A percentile compares a stretch with the other conserved stretches of the same genome.
phyloP scores from a whole-genome alignment of 2,329 filamentous ascomycete genomes.

The Ophiostoma novo-ulmi region DNA sequence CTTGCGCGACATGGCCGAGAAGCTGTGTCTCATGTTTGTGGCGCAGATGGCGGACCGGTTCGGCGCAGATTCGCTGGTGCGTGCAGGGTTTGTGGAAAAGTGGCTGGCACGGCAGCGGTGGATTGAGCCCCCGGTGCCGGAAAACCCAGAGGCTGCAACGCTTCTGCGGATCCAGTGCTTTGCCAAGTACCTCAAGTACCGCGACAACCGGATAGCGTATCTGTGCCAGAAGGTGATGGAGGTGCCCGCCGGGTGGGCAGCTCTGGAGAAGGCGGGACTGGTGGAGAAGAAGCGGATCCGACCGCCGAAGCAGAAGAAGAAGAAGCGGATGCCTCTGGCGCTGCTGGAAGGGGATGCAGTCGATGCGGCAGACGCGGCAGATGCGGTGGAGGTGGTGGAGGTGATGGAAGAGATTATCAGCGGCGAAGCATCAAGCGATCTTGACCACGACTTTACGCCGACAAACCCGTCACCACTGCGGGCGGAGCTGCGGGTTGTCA shows the following conservation, averaged over 20 bases:
- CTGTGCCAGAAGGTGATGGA: conserved; percentile 47
- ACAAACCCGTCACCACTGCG: conserved; percentile 10
- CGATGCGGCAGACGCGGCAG: neutral
- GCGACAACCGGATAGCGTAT: conserved; percentile 50
- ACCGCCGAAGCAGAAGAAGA: neutral
- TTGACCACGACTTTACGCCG: conserved; percentile 5
- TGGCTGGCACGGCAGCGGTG: conserved; percentile 73
- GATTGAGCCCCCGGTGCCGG: conserved; percentile 23
- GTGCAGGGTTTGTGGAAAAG: conserved; percentile 61
- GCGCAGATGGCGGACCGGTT: conserved; percentile 56
- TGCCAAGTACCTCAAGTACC: conserved; percentile 44
- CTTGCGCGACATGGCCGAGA: conserved; percentile 57
- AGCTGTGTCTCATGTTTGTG: conserved; percentile 55
- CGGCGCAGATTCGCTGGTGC: conserved; percentile 52
- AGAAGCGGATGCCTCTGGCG: conserved; percentile 7
- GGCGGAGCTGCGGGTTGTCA: conserved; percentile 22
- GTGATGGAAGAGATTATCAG: neutral
- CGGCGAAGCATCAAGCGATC: conserved; percentile 1
- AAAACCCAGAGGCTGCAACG: conserved; percentile 35
- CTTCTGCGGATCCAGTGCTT: conserved; percentile 46
- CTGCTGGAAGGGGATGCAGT: conserved; percentile 38
- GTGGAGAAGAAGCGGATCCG: conserved; percentile 32
- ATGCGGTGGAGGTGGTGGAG: no score
- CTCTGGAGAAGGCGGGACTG: conserved; percentile 48
- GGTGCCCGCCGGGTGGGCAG: conserved; percentile 48